Evolutionary conservation across 805 yeast genomes (phyloP).

Genomic region (Ogataea degrootiae): DNA sequence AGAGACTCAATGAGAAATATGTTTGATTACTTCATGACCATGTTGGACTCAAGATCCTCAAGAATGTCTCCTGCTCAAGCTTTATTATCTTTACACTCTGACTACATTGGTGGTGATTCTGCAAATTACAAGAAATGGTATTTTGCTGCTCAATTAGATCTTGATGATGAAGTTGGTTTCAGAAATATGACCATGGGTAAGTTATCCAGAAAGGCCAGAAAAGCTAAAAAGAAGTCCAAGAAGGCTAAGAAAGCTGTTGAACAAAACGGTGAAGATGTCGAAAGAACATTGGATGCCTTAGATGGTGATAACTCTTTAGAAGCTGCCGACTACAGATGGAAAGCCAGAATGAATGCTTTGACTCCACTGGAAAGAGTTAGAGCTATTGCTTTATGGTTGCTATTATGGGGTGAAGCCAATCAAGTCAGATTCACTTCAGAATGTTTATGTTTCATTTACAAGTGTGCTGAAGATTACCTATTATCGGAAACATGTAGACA

Average conservation of each 20-base stretch:
- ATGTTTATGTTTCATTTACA: conserved; percentile 88
- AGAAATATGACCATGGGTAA: conserved; percentile 77
- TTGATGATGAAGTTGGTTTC: conserved; percentile 81
- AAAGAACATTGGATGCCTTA: conserved; percentile 53
- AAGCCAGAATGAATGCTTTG: conserved; percentile 67
- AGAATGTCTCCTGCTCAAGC: conserved; percentile 92
- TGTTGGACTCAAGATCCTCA: conserved; percentile 77
- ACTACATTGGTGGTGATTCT: conserved; percentile 82
- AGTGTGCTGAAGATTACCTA: conserved; percentile 89
- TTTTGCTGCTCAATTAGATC: conserved; percentile 82
- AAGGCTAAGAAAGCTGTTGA: conserved; percentile 68
- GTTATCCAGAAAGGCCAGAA: conserved; percentile 72
- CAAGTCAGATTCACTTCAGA: conserved; percentile 92
- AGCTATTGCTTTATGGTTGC: conserved; percentile 68
- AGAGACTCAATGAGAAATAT: conserved; percentile 90
- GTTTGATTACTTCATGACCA: conserved; percentile 83
- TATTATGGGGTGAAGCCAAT: conserved; percentile 88
- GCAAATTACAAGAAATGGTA: conserved; percentile 87
- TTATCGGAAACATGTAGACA: conserved; percentile 88
- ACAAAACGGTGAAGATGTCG: conserved; percentile 59
- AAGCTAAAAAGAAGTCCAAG: conserved; percentile 75
- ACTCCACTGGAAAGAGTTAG: conserved; percentile 77
- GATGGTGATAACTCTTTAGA: conserved; percentile 84
- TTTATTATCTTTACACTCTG: conserved; percentile 75
- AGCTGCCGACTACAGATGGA: conserved; percentile 83